Evolutionary conservation across 2,329 filamentous ascomycete species (phyloP).

Genomic region (Lasiodiplodia citricola): DNA sequence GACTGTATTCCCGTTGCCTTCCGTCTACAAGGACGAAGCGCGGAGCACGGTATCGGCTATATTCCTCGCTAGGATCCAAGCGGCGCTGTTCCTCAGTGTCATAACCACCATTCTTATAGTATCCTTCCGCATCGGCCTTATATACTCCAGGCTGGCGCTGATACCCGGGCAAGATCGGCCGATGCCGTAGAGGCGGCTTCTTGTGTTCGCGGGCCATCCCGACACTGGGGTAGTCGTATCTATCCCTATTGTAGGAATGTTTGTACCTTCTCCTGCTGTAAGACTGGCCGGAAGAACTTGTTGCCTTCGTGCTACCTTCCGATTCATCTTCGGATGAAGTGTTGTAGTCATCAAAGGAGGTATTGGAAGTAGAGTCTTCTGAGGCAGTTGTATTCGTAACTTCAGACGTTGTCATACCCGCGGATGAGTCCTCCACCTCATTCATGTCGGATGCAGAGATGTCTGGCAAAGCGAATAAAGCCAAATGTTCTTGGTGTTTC

Average conservation of each 20-base stretch:
- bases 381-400: too few species aligned
- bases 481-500: not conserved
- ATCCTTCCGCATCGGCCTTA: not conserved
- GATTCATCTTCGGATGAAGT: too few species aligned
- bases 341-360: too few species aligned
- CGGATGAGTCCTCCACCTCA: too few species aligned
- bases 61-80: not conserved
- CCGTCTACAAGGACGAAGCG: not conserved
- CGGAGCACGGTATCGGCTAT: not conserved
- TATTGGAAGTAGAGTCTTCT: too few species aligned
- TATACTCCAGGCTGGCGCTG: not conserved
- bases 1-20: not conserved
- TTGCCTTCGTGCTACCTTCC: too few species aligned
- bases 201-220: not conserved
- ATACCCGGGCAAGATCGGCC: not conserved
- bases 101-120: conserved; percentile 10
- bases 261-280: too few species aligned
- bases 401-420: too few species aligned
- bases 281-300: too few species aligned
- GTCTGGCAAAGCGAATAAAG: not conserved
- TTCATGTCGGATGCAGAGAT: too few species aligned
- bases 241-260: not conserved
- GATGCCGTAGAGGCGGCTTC: not conserved
- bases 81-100: not conserved
- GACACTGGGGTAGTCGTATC: not conserved